Evolutionary conservation across 176 grass and related monocot genomes (phyloP).

Genomic region (Bonia amplexicaulis): DNA sequence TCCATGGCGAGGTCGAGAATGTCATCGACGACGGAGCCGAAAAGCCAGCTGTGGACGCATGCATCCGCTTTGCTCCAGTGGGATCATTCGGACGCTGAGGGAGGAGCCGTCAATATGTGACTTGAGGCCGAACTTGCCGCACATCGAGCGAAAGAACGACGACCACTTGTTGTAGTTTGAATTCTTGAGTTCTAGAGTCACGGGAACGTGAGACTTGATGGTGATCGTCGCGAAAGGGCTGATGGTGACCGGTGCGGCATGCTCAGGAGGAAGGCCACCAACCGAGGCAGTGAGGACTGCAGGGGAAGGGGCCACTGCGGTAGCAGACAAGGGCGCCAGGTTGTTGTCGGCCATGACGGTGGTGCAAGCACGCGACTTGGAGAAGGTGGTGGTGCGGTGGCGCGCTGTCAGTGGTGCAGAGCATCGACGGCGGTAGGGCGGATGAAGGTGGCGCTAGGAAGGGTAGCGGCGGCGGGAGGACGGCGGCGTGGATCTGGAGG

Average conservation of each 20-base stretch:
- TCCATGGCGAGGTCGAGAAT: background rate
- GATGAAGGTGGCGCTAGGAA: too few species aligned
- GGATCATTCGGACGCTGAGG: background rate
- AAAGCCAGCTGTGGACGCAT: background rate
- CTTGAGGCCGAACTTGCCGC: background rate
- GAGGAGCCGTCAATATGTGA: background rate
- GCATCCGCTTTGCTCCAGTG: fast-evolving
- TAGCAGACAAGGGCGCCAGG: too few species aligned
- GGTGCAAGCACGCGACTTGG: too few species aligned
- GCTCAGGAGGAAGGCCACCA: too few species aligned
- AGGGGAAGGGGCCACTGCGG: too few species aligned
- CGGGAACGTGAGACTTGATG: background rate
- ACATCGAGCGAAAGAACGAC: background rate
- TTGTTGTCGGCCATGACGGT: too few species aligned
- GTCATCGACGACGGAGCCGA: background rate
- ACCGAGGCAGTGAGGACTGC: fast-evolving
- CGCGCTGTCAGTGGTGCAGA: too few species aligned
- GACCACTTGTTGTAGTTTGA: background rate
- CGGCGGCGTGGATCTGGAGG: too few species aligned
- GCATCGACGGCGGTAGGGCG: too few species aligned
- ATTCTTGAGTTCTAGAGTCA: background rate
- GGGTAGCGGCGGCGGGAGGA: too few species aligned
- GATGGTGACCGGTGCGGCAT: background rate
- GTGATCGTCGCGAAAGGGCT: background rate
- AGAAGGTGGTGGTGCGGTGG: too few species aligned